Conservation (phyloP, 2,329 filamentous ascomycete genomes). For the Ophiognomonia clavigignenti-juglandacearum region DNA sequence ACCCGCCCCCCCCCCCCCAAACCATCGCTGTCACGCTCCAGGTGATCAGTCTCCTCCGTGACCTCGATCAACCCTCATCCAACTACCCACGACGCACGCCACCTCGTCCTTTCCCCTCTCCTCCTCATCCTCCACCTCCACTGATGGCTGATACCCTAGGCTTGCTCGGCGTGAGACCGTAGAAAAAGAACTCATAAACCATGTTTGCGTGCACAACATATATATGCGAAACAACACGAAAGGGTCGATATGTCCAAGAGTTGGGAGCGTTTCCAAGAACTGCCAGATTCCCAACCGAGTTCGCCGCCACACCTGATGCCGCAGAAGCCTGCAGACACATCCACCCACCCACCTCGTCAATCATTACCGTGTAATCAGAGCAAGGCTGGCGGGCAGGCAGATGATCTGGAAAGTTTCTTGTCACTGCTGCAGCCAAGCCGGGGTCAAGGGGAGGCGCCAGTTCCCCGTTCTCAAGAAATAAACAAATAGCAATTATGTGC, state of each 20-base stretch:
- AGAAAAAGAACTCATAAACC: neutral
- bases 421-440: neutral
- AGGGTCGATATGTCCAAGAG: neutral
- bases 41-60: too few relatives aligned
- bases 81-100: neutral
- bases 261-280: neutral
- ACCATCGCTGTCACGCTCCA: too few relatives aligned
- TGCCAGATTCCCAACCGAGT: neutral
- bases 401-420: too few relatives aligned
- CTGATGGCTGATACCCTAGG: neutral
- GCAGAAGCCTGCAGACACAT: too few relatives aligned
- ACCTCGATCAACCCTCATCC: neutral
- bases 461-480: conserved; percentile 10
- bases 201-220: neutral
- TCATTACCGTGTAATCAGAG: neutral
- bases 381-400: neutral
- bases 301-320: neutral
- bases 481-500: conserved; percentile 18
- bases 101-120: neutral
- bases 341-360: neutral
- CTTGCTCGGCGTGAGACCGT: neutral
- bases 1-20: neutral
- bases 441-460: neutral
- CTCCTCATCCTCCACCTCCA: neutral
- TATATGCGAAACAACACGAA: neutral